Evolutionary conservation across 2,329 filamentous ascomycete species (phyloP), one percentile per base, ranked within the genome.

Genomic region (Microthyrium microscopicum): DNA sequence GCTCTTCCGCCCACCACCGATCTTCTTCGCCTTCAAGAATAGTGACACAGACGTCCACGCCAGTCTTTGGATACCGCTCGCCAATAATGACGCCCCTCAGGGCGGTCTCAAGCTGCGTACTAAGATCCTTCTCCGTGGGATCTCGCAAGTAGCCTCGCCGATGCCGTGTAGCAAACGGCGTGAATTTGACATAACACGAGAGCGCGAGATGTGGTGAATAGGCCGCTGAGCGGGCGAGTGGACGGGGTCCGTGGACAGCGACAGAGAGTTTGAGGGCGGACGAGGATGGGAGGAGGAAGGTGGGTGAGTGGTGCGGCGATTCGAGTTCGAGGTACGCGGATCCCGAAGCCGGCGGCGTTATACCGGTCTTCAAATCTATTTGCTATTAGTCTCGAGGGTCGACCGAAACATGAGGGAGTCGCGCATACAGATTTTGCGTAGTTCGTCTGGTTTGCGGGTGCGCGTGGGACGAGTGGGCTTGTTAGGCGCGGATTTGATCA

Each of bases 61-160:
- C 85, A 52, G 83, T 93, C 63, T 98, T 98, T n/a, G 89, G 89
- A 82, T 87, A 98, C 37, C 87, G 68, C 51, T 94, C 85, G 11
- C 83, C 84, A 48, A 95, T 87, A 32, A 95, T 74, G 5, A 83
- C 80, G 1, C 87, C 87, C 21, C 84, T 71, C 32, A 98, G 64
- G 18, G 89, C 85, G 12, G 83, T 87, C 55, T 95, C 85, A 3
- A 98, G 62, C 52, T 95, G 87, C 8, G 85, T 78, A 9, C 82
- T 82, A 2, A 98, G 66, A 50, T 98, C 89, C 32, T 85, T 71
- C 58, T 98, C 89, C 40, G 69, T 77, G 12, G 77, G 66, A 52
- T 95, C 87, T 29, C 85, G 74, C 13, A 38, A 17, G 51, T 94
- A 93, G 9, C 85, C 83, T 51, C 80, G 71, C 38, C 89, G 69